Base-by-base conservation (phyloP, 2,329 filamentous ascomycete genomes). In the Chalara sp. region DNA sequence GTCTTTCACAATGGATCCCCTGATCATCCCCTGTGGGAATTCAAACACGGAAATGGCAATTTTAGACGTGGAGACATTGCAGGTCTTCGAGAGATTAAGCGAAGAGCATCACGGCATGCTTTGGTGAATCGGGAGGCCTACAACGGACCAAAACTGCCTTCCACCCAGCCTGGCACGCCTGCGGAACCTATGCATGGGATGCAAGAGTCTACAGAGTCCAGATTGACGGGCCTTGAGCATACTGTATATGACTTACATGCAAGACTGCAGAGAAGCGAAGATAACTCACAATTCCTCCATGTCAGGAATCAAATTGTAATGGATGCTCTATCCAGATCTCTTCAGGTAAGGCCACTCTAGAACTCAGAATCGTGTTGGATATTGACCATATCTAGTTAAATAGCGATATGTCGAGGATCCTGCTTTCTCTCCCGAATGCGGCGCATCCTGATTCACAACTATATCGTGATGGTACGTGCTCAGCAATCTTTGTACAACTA, bases 21-120 rank as follows among this genome's bases (percentile, higher is more conserved):
- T 10, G 93, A 97, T 64, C 90, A 90, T 21, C 90, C 92, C 1
- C 74, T 99, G 32, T 99, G 93, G 93, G 93, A 99, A 67, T 99
- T 99, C 70, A 97, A 96, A 69, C 93, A 99, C 65, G 93, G 93
- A 48, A 95, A 92, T 63, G 92, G 92, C 48, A 97, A 87, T 67
- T 99, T 99, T 74, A 97, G 95, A 70, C 84, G 91, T 57, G 93
- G 93, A 37, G 92, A 99, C 67, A 74, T 99, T 29, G 84, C 92
- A 47, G 90, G 92, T 6, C 72, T 99, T 54, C 81, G 93, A 42
- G 93, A 99, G 65, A 99, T 99, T 70, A 96, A 96, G 70, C 86
- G 93, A 55, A 82, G 93, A 54, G 92, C 93, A 13, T 97, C 92
- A 35, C 80, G 93, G 55, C 93, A 97, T 71, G 86, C 92, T 29